Percentiles rank a stretch among this genome's conserved stretches.
These are phyloP conservation scores for Populus euphratica DNA, from an alignment of 345 rosid species.

Conservation along the genomic window DNA sequence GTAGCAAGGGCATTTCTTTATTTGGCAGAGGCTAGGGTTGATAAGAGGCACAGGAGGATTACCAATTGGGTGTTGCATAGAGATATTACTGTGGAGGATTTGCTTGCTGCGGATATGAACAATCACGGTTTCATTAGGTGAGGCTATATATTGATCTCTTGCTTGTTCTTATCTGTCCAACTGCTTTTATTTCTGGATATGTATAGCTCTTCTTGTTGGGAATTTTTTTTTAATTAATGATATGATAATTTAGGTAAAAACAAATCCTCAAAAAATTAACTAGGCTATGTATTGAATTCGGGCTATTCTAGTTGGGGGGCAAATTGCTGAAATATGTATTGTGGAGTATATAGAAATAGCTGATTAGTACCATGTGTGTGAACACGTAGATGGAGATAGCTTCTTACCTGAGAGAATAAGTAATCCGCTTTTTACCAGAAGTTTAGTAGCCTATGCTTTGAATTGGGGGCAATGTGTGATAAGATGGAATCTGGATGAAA, in stretches of 20 bases:
- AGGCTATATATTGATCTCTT: neutral
- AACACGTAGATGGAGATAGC: no score
- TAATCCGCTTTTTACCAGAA: no score
- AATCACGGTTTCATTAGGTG: slow-evolving; percentile 39
- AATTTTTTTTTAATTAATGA: neutral
- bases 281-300: neutral
- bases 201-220: neutral
- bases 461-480: neutral
- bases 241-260: neutral
- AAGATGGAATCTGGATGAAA: neutral
- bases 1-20: slow-evolving; percentile 51
- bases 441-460: no score
- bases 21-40: slow-evolving; percentile 45
- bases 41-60: slow-evolving; percentile 42
- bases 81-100: slow-evolving; percentile 39
- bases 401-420: no score
- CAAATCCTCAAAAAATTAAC: neutral
- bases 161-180: neutral
- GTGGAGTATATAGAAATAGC: neutral
- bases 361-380: neutral
- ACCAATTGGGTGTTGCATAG: slow-evolving; percentile 44
- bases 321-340: no score
- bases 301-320: no score
- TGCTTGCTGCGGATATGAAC: slow-evolving; percentile 41
- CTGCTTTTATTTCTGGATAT: neutral